Evolutionary conservation across 129 eudicot genomes (phyloP).

Genomic region (Artemisia tridentata): DNA sequence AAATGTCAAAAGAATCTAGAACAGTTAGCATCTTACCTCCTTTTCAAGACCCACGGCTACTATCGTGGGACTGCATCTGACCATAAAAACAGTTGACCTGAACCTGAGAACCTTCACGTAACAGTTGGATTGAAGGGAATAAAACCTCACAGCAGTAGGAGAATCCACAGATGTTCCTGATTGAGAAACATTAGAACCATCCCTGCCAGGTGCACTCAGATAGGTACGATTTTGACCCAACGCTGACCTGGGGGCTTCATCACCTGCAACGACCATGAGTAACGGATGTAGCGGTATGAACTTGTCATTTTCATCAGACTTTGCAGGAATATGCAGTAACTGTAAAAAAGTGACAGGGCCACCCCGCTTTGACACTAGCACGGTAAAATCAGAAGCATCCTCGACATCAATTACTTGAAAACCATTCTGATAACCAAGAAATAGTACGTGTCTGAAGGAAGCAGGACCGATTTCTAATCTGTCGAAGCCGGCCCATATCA

Average conservation of each 20-base stretch:
- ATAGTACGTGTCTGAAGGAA: constrained; percentile 41
- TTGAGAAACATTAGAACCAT: constrained; percentile 29
- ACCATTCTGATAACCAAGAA: constrained; percentile 58
- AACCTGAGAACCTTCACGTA: constrained; percentile 50
- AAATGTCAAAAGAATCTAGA: constrained; percentile 3
- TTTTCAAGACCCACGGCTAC: constrained; percentile 52
- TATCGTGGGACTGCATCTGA: constrained; percentile 53
- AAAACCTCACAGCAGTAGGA: constrained; percentile 47
- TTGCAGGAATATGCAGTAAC: constrained; percentile 42
- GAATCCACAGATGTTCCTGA: constrained; percentile 27
- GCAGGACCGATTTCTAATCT: constrained; percentile 39
- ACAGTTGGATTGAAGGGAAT: constrained; percentile 45
- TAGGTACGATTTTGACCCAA: constrained; percentile 30
- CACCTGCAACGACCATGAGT: constrained; percentile 48
- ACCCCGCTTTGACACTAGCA: constrained; percentile 50
- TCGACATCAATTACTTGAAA: constrained; percentile 60
- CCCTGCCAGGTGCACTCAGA: constrained; percentile 32
- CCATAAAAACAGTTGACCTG: constrained; percentile 50
- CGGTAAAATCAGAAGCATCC: constrained; percentile 50
- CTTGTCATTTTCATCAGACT: constrained; percentile 35
- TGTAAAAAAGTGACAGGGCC: constrained; percentile 49
- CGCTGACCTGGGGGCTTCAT: constrained; percentile 32
- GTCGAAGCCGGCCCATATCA: constrained; percentile 60
- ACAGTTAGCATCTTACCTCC: constrained; percentile 35
- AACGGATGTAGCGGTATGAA: constrained; percentile 41